phyloP scores from a whole-genome alignment of 202 grass and related monocot species.

The Setaria viridis region DNA sequence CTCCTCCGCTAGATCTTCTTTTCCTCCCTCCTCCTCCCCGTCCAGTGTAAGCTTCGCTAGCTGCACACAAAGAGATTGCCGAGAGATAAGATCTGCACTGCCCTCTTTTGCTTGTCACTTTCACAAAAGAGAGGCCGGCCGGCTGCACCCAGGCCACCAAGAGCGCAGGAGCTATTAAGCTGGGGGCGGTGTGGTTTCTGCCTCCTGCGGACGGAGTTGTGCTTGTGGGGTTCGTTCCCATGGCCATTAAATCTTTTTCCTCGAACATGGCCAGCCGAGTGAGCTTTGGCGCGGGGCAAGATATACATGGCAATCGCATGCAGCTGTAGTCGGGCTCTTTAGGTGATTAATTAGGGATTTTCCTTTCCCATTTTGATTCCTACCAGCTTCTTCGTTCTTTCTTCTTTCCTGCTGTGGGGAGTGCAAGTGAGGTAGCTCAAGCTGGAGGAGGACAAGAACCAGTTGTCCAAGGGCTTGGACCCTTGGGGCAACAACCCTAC shows the following conservation, averaged over 20 bases:
- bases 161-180: constrained; percentile 42
- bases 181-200: constrained; percentile 35
- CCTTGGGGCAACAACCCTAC: constrained; percentile 70
- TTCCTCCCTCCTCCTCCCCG: not conserved
- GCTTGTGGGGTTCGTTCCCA: constrained; percentile 40
- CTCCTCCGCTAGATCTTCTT: constrained; percentile 33
- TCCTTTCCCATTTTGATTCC: constrained; percentile 24
- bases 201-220: constrained; percentile 31
- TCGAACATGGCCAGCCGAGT: constrained; percentile 42
- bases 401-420: constrained; percentile 41
- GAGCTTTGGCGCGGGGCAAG: constrained; percentile 28
- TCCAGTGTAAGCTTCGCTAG: constrained; percentile 55
- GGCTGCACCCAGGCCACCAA: constrained; percentile 42
- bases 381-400: constrained; percentile 19
- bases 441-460: constrained; percentile 73
- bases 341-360: not conserved
- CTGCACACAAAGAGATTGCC: constrained; percentile 58
- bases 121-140: constrained; percentile 60
- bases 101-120: constrained; percentile 62
- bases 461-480: constrained; percentile 74
- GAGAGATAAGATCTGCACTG: constrained; percentile 64
- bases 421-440: constrained; percentile 47
- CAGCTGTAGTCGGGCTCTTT: constrained; percentile 16
- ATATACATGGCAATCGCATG: constrained; percentile 52
- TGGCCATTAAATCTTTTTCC: constrained; percentile 51